These are phyloP conservation scores for Trichocladium uniseriatum DNA, from an alignment of 495 filamentous ascomycete genomes.

Conservation along the genomic window DNA sequence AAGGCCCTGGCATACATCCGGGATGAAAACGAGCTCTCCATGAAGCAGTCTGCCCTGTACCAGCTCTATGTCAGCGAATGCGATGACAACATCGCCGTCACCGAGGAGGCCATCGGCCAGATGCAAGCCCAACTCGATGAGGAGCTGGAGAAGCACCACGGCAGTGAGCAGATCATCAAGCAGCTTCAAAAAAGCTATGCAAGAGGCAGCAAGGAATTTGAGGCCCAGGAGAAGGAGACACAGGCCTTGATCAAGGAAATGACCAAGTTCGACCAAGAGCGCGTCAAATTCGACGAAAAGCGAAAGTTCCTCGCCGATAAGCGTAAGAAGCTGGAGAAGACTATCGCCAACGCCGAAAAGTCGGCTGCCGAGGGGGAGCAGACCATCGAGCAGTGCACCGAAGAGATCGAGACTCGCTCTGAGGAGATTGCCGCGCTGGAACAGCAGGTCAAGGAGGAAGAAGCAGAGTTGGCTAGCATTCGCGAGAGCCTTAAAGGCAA, in stretches of 20 bases:
- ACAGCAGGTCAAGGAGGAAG: constrained; percentile 62
- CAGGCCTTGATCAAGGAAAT: constrained; percentile 79
- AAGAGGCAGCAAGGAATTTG: constrained; percentile 67
- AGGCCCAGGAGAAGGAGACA: constrained; percentile 69
- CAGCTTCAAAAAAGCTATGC: constrained; percentile 79
- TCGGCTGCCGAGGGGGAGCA: constrained; percentile 66
- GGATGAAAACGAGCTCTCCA: constrained; percentile 84
- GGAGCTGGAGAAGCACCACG: constrained; percentile 85
- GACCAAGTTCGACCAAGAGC: constrained; percentile 87
- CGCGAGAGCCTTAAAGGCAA: constrained; percentile 85
- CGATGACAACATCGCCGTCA: constrained; percentile 77
- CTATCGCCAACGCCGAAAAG: constrained; percentile 53
- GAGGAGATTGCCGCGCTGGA: constrained; percentile 65
- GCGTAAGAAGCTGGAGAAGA: constrained; percentile 90
- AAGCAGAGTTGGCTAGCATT: constrained; percentile 69
- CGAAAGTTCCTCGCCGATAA: constrained; percentile 83
- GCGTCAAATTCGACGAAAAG: constrained; percentile 96
- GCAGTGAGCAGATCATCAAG: constrained; percentile 86
- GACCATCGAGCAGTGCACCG: constrained; percentile 62
- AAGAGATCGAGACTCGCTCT: constrained; percentile 68
- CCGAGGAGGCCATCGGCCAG: constrained; percentile 79
- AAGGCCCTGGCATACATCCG: constrained; percentile 80
- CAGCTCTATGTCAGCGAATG: constrained; percentile 85
- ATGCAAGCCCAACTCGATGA: constrained; percentile 81
- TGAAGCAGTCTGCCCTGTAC: constrained; percentile 83